Conservation (phyloP, 345 rosid species). For the Limnanthes douglasii region DNA sequence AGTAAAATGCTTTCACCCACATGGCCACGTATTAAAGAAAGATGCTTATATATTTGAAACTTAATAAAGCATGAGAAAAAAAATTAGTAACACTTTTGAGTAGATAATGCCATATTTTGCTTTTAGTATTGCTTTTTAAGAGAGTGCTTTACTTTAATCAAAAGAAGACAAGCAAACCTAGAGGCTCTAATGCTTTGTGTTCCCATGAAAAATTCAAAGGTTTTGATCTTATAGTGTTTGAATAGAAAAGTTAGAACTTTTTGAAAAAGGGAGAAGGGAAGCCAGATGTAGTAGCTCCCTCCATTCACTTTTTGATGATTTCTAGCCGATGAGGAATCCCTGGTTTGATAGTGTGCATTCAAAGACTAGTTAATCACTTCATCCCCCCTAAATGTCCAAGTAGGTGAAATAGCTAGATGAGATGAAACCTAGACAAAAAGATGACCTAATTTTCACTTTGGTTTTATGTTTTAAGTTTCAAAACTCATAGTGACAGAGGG, state of each 20-base stretch:
- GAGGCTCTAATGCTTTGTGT: constrained; percentile 13
- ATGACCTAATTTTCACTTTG: too few species aligned
- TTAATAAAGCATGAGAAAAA: constrained; percentile 43
- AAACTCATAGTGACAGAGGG: too few species aligned
- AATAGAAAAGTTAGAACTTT: constrained; percentile 24
- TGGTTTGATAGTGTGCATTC: constrained; percentile 20
- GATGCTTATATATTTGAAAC: constrained; percentile 45
- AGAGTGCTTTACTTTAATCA: constrained; percentile 35
- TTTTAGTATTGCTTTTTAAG: constrained; percentile 26
- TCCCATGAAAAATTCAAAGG: constrained; percentile 13
- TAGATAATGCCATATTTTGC: constrained; percentile 61
- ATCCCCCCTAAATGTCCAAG: too few species aligned
- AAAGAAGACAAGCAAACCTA: constrained; percentile 15
- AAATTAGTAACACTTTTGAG: constrained; percentile 47
- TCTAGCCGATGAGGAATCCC: too few species aligned
- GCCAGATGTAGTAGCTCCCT: too few species aligned
- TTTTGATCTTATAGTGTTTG: constrained; percentile 21
- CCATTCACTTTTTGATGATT: too few species aligned
- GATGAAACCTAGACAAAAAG: too few species aligned
- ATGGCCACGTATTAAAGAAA: constrained; percentile 38
- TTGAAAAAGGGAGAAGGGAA: too few species aligned
- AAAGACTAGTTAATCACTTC: too few species aligned
- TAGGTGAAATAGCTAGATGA: too few species aligned
- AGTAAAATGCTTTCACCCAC: constrained; percentile 32
- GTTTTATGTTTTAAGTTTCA: too few species aligned